These are phyloP conservation scores for Colletotrichum sp. DNA, from an alignment of 2,329 filamentous ascomycete genomes.

Conservation along the genomic window DNA sequence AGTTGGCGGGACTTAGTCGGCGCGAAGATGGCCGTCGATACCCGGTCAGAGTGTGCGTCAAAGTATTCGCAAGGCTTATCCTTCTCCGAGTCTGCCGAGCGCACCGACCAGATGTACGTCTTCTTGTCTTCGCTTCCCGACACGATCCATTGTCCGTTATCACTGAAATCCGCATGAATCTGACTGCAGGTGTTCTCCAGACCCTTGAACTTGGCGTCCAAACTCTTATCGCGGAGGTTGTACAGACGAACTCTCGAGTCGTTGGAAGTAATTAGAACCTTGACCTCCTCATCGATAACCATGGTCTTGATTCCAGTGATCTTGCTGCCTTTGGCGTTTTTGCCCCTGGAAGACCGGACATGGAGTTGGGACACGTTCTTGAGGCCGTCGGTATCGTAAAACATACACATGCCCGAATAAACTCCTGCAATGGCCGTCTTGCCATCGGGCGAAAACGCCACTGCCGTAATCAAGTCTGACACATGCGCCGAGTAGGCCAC, in stretches of 20 bases:
- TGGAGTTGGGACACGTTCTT: constrained; percentile 86
- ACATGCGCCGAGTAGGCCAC: constrained; percentile 82
- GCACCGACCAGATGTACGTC: constrained; percentile 88
- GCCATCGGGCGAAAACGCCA: constrained; percentile 92
- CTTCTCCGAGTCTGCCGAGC: constrained; percentile 63
- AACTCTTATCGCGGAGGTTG: constrained; percentile 80
- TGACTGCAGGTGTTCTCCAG: constrained; percentile 91
- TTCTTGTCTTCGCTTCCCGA: constrained; percentile 92
- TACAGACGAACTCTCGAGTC: constrained; percentile 93
- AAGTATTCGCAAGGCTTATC: constrained; percentile 91
- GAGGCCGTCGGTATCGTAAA: constrained; percentile 91
- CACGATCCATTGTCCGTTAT: constrained; percentile 84
- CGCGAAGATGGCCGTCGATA: constrained; percentile 88
- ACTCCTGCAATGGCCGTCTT: constrained; percentile 89
- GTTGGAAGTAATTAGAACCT: constrained; percentile 90
- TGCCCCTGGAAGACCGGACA: constrained; percentile 89
- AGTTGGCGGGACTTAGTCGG: constrained; percentile 79
- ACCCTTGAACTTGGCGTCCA: constrained; percentile 90
- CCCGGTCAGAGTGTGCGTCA: constrained; percentile 86
- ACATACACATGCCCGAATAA: constrained; percentile 82
- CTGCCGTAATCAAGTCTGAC: constrained; percentile 90
- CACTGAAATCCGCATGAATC: constrained; percentile 87
- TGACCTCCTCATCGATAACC: constrained; percentile 70
- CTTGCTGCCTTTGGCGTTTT: constrained; percentile 95
- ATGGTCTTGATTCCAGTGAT: constrained; percentile 92